Conservation (phyloP, 2,329 filamentous ascomycete species). For the Magnaporthales sp. region DNA sequence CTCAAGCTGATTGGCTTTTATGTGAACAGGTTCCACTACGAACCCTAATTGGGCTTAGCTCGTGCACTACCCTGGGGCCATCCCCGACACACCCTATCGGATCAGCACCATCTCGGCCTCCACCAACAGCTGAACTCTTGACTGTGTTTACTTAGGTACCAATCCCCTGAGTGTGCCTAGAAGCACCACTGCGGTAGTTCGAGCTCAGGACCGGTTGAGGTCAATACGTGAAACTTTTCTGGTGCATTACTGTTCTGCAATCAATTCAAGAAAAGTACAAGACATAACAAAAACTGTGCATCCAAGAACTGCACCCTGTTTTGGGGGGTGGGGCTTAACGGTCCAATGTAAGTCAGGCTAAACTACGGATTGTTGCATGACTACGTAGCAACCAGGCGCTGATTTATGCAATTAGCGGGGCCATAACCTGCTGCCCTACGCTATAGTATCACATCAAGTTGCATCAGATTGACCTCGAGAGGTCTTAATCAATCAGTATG, state of each 20-base stretch:
- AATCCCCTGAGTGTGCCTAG: background rate
- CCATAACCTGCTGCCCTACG: background rate
- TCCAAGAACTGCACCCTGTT: background rate
- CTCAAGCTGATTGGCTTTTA: conserved; percentile 3
- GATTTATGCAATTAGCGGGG: background rate
- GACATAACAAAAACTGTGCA: background rate
- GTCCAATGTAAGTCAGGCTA: background rate
- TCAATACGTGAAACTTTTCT: background rate
- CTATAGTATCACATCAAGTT: background rate
- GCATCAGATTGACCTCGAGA: background rate
- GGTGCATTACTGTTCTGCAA: background rate
- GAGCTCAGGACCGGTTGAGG: background rate
- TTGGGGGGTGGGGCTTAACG: background rate
- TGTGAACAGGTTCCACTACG: background rate
- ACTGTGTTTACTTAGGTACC: background rate
- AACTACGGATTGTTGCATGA: background rate
- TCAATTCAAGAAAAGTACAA: background rate
- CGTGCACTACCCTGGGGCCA: background rate
- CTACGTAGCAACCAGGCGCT: background rate
- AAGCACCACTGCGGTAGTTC: background rate
- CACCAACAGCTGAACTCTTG: background rate
- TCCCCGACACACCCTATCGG: background rate
- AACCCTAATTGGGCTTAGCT: background rate
- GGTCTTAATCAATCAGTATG: background rate
- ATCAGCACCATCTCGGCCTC: background rate